Evolutionary conservation across 164 flowering plant genomes (phyloP).

Genomic region (Aristolochia fimbriata): DNA sequence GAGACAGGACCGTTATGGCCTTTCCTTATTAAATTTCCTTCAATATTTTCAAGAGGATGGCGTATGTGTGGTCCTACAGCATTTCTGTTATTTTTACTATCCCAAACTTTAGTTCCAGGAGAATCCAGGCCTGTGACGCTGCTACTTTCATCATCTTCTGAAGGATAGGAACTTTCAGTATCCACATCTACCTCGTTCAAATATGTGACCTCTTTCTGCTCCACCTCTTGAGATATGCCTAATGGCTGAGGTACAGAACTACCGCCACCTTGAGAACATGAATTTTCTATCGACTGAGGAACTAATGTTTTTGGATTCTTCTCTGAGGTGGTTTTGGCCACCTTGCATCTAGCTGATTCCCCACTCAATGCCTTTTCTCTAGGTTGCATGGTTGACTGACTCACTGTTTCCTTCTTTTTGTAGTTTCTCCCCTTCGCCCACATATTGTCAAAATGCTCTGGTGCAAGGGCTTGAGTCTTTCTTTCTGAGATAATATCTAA

Average conservation of each 20-base stretch:
- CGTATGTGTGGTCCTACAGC: constrained; percentile 47
- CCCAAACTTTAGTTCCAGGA: constrained; percentile 94
- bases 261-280: constrained; percentile 6
- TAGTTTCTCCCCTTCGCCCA: constrained; percentile 93
- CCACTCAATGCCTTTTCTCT: constrained; percentile 18
- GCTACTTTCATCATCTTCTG: constrained; percentile 69
- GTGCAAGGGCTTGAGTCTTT: constrained; percentile 86
- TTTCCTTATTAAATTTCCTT: constrained; percentile 32
- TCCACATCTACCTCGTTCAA: constrained; percentile 44
- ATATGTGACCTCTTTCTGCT: constrained; percentile 20
- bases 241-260: constrained; percentile 13
- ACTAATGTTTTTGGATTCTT: constrained; percentile 12
- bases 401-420: constrained; percentile 43
- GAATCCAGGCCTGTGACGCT: constrained; percentile 79
- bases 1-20: constrained; percentile 32
- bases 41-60: constrained; percentile 87
- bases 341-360: constrained; percentile 11
- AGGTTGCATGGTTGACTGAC: constrained; percentile 24
- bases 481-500: constrained; percentile 64
- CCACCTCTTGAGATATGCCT: constrained; percentile 23
- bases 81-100: constrained; percentile 68
- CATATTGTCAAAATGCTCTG: constrained; percentile 93
- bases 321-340: constrained; percentile 16
- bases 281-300: constrained; percentile 8
- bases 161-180: constrained; percentile 45